Base-by-base conservation (phyloP, 1,139 yeast genomes). In the Blastobotrys apis region DNA sequence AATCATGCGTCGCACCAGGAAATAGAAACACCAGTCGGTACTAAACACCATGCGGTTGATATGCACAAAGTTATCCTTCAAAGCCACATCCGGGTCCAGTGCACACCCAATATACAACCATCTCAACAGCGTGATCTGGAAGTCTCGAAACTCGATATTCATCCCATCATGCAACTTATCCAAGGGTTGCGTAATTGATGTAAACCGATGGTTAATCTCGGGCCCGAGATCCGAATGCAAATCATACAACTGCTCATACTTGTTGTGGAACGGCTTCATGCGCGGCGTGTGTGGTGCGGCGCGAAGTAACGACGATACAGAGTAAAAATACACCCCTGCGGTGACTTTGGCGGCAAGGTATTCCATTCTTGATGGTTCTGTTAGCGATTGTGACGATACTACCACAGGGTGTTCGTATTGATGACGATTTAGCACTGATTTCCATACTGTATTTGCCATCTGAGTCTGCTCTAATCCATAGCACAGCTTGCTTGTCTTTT, bases 21-120 rank as follows among this genome's bases (percentile, higher is more conserved):
- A 15, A n/a, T n/a, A 27, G 22, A 40, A 40, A 15, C 43, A 40
- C 43, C 34, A 33, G 20, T 33, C 39, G 12, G 43, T 21, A 8
- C 16, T 13, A n/a, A 40, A 22, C 6, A 32, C 30, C 5, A 40
- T 13, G n/a, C 38, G 43, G 29, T 40, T 25, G 16, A 34, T 17
- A n/a, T 34, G 37, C 9, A 21, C 29, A 5, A 15, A 5, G 19
- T 25, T 25, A 22, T 40, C 43, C n/a, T 21, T 10, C 2, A 25
- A 12, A 13, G 36, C 29, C 13, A 33, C n/a, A 16, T 40, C 39
- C 3, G 43, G 43, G 34, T 40, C 43, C 16, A 23, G 16, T 16
- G 33, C 27, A 10, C 39, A 32, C 6, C 30, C 43, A 5, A 31
- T 22, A 16, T 40, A 40, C 15, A 40, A 17, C 43, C 43, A 40